Base-by-base conservation (phyloP, 208 protist species). In the Strigomonas culicis region DNA sequence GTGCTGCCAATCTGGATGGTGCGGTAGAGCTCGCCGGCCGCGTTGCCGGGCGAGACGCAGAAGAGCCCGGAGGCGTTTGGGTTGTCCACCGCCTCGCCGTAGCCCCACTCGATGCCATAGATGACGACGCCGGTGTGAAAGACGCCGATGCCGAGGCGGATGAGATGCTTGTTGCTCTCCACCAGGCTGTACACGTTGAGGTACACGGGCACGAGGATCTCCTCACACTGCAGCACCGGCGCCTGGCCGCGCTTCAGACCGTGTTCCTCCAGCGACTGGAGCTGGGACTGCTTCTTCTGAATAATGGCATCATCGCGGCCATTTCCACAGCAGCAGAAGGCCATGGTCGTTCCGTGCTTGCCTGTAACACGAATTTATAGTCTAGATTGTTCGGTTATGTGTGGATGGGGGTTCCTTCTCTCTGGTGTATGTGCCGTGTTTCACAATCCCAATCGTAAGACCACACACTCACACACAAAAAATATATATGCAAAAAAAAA, bases 21-120 rank as follows among this genome's bases (percentile, higher is more conserved):
- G 53, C 80, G 72, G 73, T 84, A 82, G 27, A 94, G 75, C 11
- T 68, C 70, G 22, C 80, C 84, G 22, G 80, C 79, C 15, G 88
- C 88, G 63, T 86, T 61, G 6, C 86, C 80, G 6, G 92, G 92
- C 24, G 70, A 75, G 4, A 93, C 81, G 50, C 77, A 88, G 67
- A 95, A 95, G 19, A 97, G 61, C 30, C 92, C 92, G 0, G 88
- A 84, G 1, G 74, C 66, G 57, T 79, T 82, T 0, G 75, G 64
- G 58, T 75, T 79, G 22, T 93, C 85, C 17, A 83, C 69, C 1
- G 82, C 68, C 74, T 93, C 87, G 43, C 92, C 92, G 77, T 90
- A 97, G 65, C 82, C 72, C 88, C 89, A 97, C 74, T 97, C 92
- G 46, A 90, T 86, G 59, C 92, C 92, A 70, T 91, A 97, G 21